phyloP scores from a whole-genome alignment of 2,329 filamentous ascomycete genomes.

The Nectriaceae sp. region DNA sequence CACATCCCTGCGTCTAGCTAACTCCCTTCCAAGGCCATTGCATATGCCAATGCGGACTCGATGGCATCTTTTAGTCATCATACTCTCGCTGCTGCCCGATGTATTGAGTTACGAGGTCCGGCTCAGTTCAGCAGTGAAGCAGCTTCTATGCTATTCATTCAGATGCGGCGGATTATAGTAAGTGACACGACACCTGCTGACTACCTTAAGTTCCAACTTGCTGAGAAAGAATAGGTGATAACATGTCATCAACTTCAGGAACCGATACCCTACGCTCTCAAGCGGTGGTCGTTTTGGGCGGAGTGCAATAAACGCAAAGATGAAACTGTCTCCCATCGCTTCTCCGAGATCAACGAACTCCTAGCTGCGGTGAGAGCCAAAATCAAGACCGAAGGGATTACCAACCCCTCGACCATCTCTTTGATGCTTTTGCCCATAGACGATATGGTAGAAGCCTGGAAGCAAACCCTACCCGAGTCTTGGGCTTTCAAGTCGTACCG shows the following conservation, averaged over 20 bases:
- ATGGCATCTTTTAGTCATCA: slow-evolving; percentile 23
- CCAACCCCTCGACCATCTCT: slow-evolving; percentile 8
- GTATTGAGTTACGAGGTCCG: slow-evolving; percentile 22
- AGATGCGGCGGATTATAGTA: slow-evolving; percentile 22
- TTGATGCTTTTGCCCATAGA: slow-evolving; percentile 14
- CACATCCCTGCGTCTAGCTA: background rate
- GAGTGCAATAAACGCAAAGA: slow-evolving; percentile 6
- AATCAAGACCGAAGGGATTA: slow-evolving; percentile 14
- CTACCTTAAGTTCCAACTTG: no score
- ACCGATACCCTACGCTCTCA: slow-evolving; percentile 17
- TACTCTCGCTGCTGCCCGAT: slow-evolving; percentile 19
- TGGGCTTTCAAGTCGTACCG: slow-evolving; percentile 17
- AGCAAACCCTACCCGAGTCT: background rate
- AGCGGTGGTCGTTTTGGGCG: slow-evolving; percentile 21
- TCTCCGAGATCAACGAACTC: slow-evolving; percentile 16
- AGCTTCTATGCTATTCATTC: slow-evolving; percentile 16
- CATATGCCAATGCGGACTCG: slow-evolving; percentile 12
- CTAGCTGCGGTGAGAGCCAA: slow-evolving; percentile 11
- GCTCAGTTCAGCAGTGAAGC: slow-evolving; percentile 16
- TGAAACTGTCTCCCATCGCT: slow-evolving; percentile 6
- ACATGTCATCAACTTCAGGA: slow-evolving; percentile 26
- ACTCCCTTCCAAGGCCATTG: slow-evolving; percentile 16
- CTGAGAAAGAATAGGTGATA: slow-evolving; percentile 12
- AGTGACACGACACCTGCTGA: background rate
- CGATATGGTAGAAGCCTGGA: slow-evolving; percentile 11